These are phyloP conservation scores for Microcos paniculata DNA, from an alignment of 345 rosid genomes.

Conservation along the genomic window DNA sequence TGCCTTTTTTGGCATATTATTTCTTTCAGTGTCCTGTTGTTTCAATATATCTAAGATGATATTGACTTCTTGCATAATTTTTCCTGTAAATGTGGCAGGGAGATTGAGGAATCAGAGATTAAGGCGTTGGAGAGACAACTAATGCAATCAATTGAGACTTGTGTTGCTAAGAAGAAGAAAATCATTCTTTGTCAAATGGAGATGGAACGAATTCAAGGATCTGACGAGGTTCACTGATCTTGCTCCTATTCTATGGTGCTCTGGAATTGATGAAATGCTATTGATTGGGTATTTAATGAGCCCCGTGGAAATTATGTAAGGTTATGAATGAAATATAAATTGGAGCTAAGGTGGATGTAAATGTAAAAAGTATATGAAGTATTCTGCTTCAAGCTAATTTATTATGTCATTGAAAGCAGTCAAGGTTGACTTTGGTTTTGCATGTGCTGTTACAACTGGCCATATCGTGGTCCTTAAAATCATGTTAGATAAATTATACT, in stretches of 20 bases:
- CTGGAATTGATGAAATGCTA: neutral
- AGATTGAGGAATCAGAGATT: slow-evolving; percentile 89
- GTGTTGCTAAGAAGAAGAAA: slow-evolving; percentile 86
- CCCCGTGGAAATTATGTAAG: neutral
- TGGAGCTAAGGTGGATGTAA: neutral
- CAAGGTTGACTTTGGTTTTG: neutral
- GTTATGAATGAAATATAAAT: neutral
- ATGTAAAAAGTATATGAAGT: neutral
- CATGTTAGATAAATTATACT: neutral
- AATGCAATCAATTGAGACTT: slow-evolving; percentile 94
- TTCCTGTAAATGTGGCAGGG: slow-evolving; percentile 44
- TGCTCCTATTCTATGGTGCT: slow-evolving; percentile 7
- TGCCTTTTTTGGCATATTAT: neutral
- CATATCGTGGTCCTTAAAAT: neutral
- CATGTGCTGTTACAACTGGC: neutral
- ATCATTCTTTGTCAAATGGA: slow-evolving; percentile 83
- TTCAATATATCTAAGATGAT: neutral
- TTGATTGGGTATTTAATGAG: neutral
- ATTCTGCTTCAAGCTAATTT: slow-evolving; percentile 1
- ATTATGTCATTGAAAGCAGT: neutral
- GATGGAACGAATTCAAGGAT: slow-evolving; percentile 84
- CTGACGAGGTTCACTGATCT: slow-evolving; percentile 68
- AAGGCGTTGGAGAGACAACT: slow-evolving; percentile 88
- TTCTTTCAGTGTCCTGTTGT: neutral
- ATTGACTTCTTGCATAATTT: slow-evolving; percentile 5